These are phyloP conservation scores for Globisporangium solare DNA, from an alignment of 352 stramenopile species.

Conservation along the genomic window DNA sequence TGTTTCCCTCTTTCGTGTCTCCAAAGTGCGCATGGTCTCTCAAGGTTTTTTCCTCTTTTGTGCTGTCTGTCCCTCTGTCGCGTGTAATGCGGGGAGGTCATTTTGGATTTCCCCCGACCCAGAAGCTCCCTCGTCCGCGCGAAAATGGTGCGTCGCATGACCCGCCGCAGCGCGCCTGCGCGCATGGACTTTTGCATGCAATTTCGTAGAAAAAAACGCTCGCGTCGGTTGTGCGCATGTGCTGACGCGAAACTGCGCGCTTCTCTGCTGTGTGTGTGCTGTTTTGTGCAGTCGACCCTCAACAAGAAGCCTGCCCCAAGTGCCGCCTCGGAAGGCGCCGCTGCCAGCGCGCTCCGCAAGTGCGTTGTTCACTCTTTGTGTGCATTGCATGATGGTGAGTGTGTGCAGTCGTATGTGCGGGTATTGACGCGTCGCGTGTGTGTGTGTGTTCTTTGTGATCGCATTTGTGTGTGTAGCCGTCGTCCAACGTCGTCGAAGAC, in stretches of 20 bases:
- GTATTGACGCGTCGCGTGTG: constrained; percentile 4
- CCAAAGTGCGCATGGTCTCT: too few species aligned
- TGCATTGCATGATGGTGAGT: not conserved
- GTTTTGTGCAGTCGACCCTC: constrained; percentile 23
- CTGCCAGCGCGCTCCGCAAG: constrained; percentile 72
- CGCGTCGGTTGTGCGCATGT: not conserved
- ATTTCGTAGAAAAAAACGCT: too few species aligned
- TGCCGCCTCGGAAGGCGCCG: constrained; percentile 49
- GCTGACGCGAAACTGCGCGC: not conserved
- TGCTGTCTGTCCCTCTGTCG: too few species aligned
- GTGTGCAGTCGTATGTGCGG: not conserved
- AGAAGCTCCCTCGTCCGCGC: not conserved
- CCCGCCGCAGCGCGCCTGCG: too few species aligned
- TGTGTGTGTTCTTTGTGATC: not conserved
- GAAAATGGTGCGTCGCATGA: constrained; percentile 8
- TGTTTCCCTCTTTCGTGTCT: too few species aligned
- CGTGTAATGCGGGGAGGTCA: constrained; percentile 8
- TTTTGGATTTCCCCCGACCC: constrained; percentile 17
- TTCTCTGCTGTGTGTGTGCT: not conserved
- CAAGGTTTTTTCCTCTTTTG: too few species aligned
- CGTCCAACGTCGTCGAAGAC: constrained; percentile 42
- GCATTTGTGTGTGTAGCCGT: constrained; percentile 25
- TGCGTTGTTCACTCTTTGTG: constrained; percentile 14
- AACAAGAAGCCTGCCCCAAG: constrained; percentile 71
- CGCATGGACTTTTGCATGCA: too few species aligned